Evolutionary conservation across 345 rosid genomes (phyloP).

Genomic region (Sonneratia alba): DNA sequence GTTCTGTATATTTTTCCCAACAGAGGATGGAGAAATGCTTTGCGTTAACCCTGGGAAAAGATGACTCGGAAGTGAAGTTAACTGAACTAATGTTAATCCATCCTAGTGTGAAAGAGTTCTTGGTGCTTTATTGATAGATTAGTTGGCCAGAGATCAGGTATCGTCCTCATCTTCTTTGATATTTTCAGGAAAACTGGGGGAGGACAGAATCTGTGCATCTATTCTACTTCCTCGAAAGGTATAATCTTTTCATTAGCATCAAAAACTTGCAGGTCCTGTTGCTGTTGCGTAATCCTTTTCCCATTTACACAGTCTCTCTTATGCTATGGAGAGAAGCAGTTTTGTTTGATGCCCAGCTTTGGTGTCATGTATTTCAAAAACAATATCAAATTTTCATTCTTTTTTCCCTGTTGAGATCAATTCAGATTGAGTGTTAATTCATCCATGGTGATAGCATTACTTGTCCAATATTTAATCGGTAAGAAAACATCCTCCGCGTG

Average conservation of each 20-base stretch:
- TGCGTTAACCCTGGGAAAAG: background rate
- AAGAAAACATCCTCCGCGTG: conserved; percentile 17
- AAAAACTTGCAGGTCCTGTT: conserved; percentile 32
- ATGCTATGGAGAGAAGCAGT: conserved; percentile 14
- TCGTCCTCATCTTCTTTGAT: background rate
- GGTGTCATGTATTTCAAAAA: conserved; percentile 5
- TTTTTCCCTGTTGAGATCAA: background rate
- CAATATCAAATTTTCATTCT: background rate
- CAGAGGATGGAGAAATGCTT: background rate
- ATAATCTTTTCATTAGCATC: conserved; percentile 32
- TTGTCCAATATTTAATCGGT: background rate
- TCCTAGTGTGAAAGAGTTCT: background rate
- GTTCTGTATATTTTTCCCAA: background rate
- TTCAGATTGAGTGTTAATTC: background rate
- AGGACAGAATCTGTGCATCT: conserved; percentile 37
- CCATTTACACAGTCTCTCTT: conserved; percentile 13
- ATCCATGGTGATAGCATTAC: conserved; percentile 18
- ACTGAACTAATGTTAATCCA: background rate
- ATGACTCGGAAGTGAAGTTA: background rate
- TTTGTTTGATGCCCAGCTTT: conserved; percentile 37
- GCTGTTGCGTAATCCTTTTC: conserved; percentile 31
- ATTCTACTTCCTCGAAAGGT: conserved; percentile 32
- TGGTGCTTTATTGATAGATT: background rate
- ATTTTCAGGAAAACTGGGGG: conserved; percentile 1
- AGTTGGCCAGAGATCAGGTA: conserved; percentile 1